phyloP scores from a whole-genome alignment of 2,329 filamentous ascomycete genomes.

The Aspergillus texensis region DNA sequence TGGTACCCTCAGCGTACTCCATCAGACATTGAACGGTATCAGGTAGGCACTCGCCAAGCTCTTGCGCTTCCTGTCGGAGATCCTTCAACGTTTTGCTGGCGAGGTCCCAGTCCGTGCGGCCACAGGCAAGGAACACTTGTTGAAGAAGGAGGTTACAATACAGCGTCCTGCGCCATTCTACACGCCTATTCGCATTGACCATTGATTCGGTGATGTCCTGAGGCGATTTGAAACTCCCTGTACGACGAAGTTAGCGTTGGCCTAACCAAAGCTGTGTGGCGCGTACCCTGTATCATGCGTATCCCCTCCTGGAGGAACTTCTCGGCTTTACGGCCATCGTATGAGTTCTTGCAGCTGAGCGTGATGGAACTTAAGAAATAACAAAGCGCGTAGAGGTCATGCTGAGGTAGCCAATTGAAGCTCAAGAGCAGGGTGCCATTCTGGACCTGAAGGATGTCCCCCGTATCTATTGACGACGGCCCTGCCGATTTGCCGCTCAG shows the following conservation, averaged over 20 bases:
- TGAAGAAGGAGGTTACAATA: constrained; percentile 72
- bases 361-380: constrained; percentile 62
- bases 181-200: constrained; percentile 59
- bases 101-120: constrained; percentile 69
- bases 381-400: constrained; percentile 62
- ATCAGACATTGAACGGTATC: constrained; percentile 56
- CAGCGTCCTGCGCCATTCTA: constrained; percentile 67
- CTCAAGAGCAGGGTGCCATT: constrained; percentile 51
- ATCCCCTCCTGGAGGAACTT: constrained; percentile 62
- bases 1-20: constrained; percentile 73
- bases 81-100: constrained; percentile 62
- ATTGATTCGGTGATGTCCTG: constrained; percentile 56
- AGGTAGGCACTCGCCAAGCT: constrained; percentile 44
- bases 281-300: constrained; percentile 50
- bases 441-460: constrained; percentile 46
- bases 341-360: constrained; percentile 57
- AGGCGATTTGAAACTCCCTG: constrained; percentile 40
- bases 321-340: constrained; percentile 57
- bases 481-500: constrained; percentile 45
- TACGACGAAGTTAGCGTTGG: constrained; percentile 13
- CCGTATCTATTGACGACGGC: constrained; percentile 42
- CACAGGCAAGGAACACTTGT: constrained; percentile 69
- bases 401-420: constrained; percentile 63
- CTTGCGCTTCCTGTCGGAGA: constrained; percentile 52
- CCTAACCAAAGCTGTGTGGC: not conserved